phyloP scores from a whole-genome alignment of 129 eudicot species.

The Helichrysum umbraculigerum region DNA sequence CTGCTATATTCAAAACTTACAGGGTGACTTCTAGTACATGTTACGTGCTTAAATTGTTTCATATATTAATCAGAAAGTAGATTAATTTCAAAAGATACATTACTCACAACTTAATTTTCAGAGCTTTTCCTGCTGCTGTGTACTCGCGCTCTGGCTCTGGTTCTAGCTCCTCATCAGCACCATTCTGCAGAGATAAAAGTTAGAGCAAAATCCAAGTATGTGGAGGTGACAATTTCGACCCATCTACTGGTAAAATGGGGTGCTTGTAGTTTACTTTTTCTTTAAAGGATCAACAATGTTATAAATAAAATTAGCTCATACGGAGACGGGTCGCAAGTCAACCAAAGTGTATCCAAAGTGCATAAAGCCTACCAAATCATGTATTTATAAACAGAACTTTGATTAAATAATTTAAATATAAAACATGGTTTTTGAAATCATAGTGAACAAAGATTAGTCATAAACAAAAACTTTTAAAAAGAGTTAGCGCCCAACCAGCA shows the following conservation, averaged over 20 bases:
- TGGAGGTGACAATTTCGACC: background rate
- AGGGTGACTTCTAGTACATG: background rate
- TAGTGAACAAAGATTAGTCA: background rate
- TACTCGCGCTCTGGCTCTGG: conserved; percentile 79
- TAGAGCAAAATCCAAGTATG: background rate
- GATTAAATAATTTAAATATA: background rate
- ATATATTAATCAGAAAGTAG: background rate
- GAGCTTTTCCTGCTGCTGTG: conserved; percentile 82
- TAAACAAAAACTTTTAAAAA: background rate
- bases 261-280: background rate
- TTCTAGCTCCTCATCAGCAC: conserved; percentile 55
- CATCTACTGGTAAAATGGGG: background rate
- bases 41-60: background rate
- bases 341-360: background rate
- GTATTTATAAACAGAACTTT: background rate
- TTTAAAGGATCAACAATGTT: background rate
- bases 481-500: background rate
- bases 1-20: background rate
- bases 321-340: background rate
- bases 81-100: background rate
- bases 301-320: background rate
- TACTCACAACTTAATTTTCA: conserved; percentile 80
- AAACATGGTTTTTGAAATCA: conserved; percentile 7
- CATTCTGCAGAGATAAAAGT: conserved; percentile 43
- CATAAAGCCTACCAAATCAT: background rate